Conservation (phyloP, 768 basidiomycete genomes). For the Jaapia argillacea region DNA sequence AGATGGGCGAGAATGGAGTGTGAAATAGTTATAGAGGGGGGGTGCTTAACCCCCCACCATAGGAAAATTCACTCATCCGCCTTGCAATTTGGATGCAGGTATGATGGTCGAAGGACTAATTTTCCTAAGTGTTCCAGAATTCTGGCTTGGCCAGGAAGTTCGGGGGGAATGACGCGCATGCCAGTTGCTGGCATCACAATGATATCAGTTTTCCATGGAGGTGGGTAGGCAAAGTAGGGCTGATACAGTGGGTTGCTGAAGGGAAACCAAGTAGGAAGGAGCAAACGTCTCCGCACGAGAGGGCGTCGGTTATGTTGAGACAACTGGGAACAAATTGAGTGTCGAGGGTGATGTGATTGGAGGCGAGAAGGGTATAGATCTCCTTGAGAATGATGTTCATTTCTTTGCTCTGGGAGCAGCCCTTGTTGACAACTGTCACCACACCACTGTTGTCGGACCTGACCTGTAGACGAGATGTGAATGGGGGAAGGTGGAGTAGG, state of each 20-base stretch:
- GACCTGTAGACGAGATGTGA: slow-evolving; percentile 9
- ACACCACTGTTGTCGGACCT: slow-evolving; percentile 27
- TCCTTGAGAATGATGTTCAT: slow-evolving; percentile 20
- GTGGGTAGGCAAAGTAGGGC: neutral
- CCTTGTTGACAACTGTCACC: slow-evolving; percentile 18
- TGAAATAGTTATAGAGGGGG: slow-evolving; percentile 14
- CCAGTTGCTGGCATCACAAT: slow-evolving; percentile 4
- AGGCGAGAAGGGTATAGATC: slow-evolving; percentile 13
- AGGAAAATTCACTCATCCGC: slow-evolving; percentile 16
- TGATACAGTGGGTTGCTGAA: neutral
- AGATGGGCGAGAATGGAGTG: slow-evolving; percentile 13
- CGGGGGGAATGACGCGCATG: neutral
- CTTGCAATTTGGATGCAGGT: slow-evolving; percentile 14
- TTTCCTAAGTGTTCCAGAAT: neutral
- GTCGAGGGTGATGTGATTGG: slow-evolving; percentile 4
- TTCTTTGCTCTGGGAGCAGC: slow-evolving; percentile 15
- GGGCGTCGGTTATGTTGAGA: slow-evolving; percentile 21
- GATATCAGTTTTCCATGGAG: slow-evolving; percentile 9
- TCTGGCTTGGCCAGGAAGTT: neutral
- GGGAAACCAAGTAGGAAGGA: neutral
- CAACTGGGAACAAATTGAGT: slow-evolving; percentile 12
- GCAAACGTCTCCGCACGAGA: slow-evolving; percentile 16
- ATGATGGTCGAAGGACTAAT: slow-evolving; percentile 10
- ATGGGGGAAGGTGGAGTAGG: neutral
- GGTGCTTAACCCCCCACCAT: slow-evolving; percentile 24